Base-by-base conservation (phyloP, 2,329 filamentous ascomycete genomes). In the Onygenales sp. region DNA sequence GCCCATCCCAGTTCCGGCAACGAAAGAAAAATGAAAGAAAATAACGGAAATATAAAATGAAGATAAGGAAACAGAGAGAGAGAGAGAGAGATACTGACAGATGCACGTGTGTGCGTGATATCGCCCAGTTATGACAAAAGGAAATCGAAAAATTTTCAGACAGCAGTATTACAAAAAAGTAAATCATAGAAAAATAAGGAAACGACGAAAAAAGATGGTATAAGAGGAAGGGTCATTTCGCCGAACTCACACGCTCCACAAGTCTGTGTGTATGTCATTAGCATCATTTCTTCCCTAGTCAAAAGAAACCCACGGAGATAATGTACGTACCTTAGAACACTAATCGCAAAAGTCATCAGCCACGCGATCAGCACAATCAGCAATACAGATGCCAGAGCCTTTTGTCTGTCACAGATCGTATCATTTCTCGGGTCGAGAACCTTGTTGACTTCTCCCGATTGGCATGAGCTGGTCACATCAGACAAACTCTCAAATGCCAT, bases 301-400 rank as follows among this genome's bases (percentile, higher is more conserved):
- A 14, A 36, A 45, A 5, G 13, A n/a, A 17, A 6, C 17, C 14
- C 31, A 40, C 32, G 9, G 4, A 46, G 4, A 13, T 9, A 7
- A n/a, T 49, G 27, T 6, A 49, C 46, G 47, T 56, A 59, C 57
- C 57, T 57, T 43, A 59, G 50, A 49, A 56, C 54, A 42, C 57
- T 95, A 54, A 96, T 85, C 49, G 86, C 82, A 71, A 97, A 95
- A 21, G 89, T 96, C 67, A 86, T 78, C 56, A 92, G 80, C 92
- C 92, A 97, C n/a, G 88, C 85, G 56, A 94, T 77, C 54, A 96
- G 76, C 8, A 88, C 88, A 54, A 95, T 77, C 50, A 95, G 74
- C 61, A 95, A 77, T 51, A 95, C 86, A 6, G 81, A 85, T 42
- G 88, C 86, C 57, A 97, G 72, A 3, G 86, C 85, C 65, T 84